Conservation (phyloP, 2,329 filamentous ascomycete species). For the Xylariaceae sp. region DNA sequence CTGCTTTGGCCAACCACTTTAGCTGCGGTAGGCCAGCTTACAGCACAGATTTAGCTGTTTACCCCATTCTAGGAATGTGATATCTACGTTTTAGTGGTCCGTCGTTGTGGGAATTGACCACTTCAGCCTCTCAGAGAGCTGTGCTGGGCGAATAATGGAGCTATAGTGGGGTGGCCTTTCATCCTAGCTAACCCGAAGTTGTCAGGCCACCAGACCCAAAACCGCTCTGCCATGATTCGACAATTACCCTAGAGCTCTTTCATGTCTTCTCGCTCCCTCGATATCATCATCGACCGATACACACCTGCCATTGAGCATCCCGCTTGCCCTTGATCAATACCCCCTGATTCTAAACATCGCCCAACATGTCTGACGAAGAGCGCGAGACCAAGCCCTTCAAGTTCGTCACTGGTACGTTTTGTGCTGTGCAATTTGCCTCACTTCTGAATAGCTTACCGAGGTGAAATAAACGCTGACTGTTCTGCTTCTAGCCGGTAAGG, state of each 20-base stretch:
- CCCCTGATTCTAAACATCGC: conserved; percentile 32
- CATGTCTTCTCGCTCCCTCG: conserved; percentile 22
- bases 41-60: conserved; percentile 1
- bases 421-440: conserved; percentile 23
- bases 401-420: conserved; percentile 90
- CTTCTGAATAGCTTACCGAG: conserved; percentile 6
- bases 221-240: conserved; percentile 22
- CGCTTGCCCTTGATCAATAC: too few species aligned
- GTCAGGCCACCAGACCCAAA: conserved; percentile 25
- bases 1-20: not conserved
- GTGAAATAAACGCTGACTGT: conserved; percentile 19
- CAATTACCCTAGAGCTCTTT: conserved; percentile 17
- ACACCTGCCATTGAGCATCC: conserved; percentile 30
- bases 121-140: conserved; percentile 10
- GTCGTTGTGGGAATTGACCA: conserved; percentile 7
- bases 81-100: too few species aligned
- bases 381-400: conserved; percentile 98
- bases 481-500: conserved; percentile 28
- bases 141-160: conserved; percentile 2
- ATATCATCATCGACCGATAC: conserved; percentile 28
- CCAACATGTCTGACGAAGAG: conserved; percentile 89
- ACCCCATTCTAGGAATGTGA: too few species aligned
- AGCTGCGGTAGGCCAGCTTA: not conserved
- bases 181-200: conserved; percentile 14
- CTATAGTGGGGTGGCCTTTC: conserved; percentile 5